A percentile compares a stretch with the other conserved stretches of the same genome.
Conservation (phyloP, 2,329 filamentous ascomycete genomes). For the Tolypocladium ovalisporum region DNA sequence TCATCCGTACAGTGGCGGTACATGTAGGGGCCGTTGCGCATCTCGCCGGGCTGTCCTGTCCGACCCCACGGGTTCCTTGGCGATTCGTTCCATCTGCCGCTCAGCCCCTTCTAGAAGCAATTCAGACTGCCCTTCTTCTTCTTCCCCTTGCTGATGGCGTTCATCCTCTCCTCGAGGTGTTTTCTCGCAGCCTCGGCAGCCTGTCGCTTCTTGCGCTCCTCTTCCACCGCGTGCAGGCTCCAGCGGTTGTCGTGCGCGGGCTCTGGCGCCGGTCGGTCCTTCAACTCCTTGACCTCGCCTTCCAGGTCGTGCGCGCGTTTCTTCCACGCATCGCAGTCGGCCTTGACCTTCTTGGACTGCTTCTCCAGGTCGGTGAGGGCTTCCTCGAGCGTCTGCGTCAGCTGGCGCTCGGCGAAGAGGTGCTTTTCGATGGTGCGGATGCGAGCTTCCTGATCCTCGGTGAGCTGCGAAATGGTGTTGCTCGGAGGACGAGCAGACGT, state of each 20-base stretch:
- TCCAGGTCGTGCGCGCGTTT: slow-evolving; percentile 74
- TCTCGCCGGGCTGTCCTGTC: neutral
- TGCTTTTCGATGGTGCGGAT: slow-evolving; percentile 97
- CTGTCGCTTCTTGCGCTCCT: slow-evolving; percentile 85
- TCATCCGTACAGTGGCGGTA: neutral
- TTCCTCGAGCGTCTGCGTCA: slow-evolving; percentile 90
- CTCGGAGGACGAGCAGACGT: slow-evolving; percentile 61
- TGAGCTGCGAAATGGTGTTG: slow-evolving; percentile 67
- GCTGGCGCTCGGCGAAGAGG: slow-evolving; percentile 87
- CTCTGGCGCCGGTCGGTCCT: slow-evolving; percentile 34
- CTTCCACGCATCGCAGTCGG: slow-evolving; percentile 82
- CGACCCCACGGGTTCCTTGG: neutral
- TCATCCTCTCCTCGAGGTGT: slow-evolving; percentile 91
- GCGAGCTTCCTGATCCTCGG: slow-evolving; percentile 90
- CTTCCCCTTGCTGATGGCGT: slow-evolving; percentile 76
- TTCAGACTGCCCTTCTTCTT: slow-evolving; percentile 95
- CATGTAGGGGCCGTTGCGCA: neutral
- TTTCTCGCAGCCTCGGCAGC: slow-evolving; percentile 82
- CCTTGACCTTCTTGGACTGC: slow-evolving; percentile 83
- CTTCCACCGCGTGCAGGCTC: slow-evolving; percentile 84
- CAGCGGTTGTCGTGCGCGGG: slow-evolving; percentile 45
- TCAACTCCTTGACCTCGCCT: slow-evolving; percentile 55
- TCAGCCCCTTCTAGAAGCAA: slow-evolving; percentile 62
- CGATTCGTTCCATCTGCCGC: slow-evolving; percentile 7
- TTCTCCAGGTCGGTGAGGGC: slow-evolving; percentile 88